Evolutionary conservation across 2,329 filamentous ascomycete genomes (phyloP), one percentile per base, ranked within the genome.

Genomic region (Talaromyces sp.): DNA sequence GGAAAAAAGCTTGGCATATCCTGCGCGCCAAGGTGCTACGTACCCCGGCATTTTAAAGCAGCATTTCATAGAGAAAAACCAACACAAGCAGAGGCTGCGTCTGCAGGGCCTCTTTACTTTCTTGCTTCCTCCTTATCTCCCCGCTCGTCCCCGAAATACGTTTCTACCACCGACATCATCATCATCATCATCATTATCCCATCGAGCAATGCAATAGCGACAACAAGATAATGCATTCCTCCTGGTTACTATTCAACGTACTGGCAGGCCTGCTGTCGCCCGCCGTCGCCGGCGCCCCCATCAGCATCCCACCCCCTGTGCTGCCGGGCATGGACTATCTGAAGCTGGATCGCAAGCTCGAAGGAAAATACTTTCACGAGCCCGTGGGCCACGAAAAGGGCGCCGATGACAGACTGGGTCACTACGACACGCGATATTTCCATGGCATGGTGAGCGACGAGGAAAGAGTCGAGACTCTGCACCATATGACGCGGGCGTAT

Each of bases 391-490:
- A 62, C 19, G 60, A 62, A 9, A 9, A 46, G 0, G 86, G 87
- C 56, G 77, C 75, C 58, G 80, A 81, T 66, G 76, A 85, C 57
- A 80, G 81, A 31, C 80, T 89, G 24, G 83, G 84, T 56, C 90
- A 93, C 76, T 93, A 93, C 74, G 90, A 93, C 73, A 73, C 71
- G 26, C 85, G 90, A 63, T 93, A 82, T 75, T 93, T 88, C 75
- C 78, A 80, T 43, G 75, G 80, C n/a, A 70, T 81, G 3, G 82
- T 92, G 9, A 75, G 80, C 14, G 88, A 92, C 73, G 83, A 84
- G 43, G 83, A 87, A 64, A 85, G 89, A 68, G 81, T 82, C n/a
- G 77, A 83, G 29, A 85, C 85, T 6, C 82, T 93, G 59, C 81
- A 81, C 55, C 82, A 89, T 71, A 85, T 94, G 65, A 83, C 92